phyloP scores from a whole-genome alignment of 192 early-diverging fungal species.

The Backusella morwellensis region DNA sequence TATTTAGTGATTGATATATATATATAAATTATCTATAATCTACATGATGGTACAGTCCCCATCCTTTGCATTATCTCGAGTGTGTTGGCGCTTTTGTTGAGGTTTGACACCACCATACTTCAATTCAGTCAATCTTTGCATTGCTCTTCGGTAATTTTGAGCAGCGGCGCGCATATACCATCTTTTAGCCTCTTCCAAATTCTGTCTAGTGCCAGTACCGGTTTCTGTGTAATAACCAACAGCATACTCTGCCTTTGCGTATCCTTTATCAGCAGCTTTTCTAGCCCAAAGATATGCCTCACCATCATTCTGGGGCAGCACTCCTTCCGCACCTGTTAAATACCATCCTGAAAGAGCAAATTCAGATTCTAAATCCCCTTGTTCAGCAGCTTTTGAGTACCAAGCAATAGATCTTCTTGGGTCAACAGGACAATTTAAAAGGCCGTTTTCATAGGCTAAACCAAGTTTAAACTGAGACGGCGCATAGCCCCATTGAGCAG shows the following conservation, averaged over 20 bases:
- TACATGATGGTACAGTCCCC: constrained; percentile 35
- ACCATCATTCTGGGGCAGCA: constrained; percentile 85
- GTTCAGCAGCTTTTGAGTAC: constrained; percentile 94
- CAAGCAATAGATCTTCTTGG: constrained; percentile 90
- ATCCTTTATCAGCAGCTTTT: constrained; percentile 91
- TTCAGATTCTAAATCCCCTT: constrained; percentile 89
- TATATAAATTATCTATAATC: constrained; percentile 4
- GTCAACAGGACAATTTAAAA: constrained; percentile 80
- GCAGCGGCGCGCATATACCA: constrained; percentile 90
- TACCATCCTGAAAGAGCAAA: constrained; percentile 99
- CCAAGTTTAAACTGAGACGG: constrained; percentile 94
- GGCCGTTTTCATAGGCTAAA: constrained; percentile 91
- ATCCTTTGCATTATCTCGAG: constrained; percentile 17
- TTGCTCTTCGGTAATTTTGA: constrained; percentile 82
- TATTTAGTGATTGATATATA: not conserved
- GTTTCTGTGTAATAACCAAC: constrained; percentile 94
- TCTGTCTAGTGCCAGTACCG: constrained; percentile 79
- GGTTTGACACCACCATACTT: constrained; percentile 46
- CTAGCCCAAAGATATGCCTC: constrained; percentile 99
- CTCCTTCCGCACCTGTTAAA: constrained; percentile 82
- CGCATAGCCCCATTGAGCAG: constrained; percentile 91
- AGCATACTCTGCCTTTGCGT: constrained; percentile 95
- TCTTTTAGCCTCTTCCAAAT: constrained; percentile 79
- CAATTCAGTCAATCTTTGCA: constrained; percentile 80
- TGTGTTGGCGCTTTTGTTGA: constrained; percentile 16